These are phyloP conservation scores for Globisporangium cystogenes DNA, from an alignment of 352 stramenopile species.

Conservation along the genomic window DNA sequence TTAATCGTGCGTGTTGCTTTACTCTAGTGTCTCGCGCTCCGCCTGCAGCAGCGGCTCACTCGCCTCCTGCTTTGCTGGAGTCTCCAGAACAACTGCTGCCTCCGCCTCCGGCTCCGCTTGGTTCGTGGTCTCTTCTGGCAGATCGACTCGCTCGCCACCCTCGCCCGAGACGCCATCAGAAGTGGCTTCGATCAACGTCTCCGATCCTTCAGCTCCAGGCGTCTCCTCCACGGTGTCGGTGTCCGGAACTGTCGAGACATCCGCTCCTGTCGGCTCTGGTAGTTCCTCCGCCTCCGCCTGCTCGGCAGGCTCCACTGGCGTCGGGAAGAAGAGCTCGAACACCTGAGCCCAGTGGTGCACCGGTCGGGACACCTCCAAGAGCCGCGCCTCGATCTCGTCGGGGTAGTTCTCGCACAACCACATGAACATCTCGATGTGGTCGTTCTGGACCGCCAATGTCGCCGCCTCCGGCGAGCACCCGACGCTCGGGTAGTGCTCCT, in stretches of 20 bases:
- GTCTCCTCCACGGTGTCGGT: background rate
- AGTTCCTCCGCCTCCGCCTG: background rate
- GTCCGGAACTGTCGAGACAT: background rate
- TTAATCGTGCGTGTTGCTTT: background rate
- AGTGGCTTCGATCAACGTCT: no score
- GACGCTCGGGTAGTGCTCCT: background rate
- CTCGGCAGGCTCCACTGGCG: background rate
- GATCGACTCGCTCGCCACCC: no score
- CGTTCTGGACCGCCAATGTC: background rate
- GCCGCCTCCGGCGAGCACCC: background rate
- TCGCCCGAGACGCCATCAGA: no score
- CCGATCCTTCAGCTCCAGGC: background rate
- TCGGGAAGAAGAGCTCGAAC: background rate
- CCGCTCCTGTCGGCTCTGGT: background rate
- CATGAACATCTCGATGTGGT: conserved; percentile 1
- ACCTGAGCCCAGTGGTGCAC: conserved; percentile 1
- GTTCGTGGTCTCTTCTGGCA: no score
- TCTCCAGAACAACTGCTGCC: background rate
- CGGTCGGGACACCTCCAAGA: background rate
- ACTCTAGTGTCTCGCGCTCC: background rate
- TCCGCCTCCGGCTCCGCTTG: background rate
- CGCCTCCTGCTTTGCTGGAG: background rate
- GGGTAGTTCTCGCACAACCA: conserved; percentile 3
- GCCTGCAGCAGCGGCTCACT: background rate
- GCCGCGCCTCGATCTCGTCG: background rate